These are phyloP conservation scores for Candida manassasensis DNA, from an alignment of 805 yeast genomes.

Conservation along the genomic window DNA sequence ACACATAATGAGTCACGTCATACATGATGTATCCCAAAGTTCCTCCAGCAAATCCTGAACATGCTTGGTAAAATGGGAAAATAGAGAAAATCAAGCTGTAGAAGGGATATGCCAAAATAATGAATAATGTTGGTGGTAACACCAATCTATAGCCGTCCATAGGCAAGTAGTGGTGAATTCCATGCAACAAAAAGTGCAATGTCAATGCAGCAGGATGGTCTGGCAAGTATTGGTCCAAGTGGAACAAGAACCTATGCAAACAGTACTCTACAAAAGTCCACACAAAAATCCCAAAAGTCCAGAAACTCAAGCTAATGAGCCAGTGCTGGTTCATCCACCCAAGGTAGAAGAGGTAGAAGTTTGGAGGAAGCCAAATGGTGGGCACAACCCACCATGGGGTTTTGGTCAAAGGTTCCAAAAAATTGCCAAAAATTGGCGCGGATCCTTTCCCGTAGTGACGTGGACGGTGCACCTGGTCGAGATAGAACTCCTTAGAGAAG, in stretches of 20 bases:
- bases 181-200: slow-evolving; percentile 86
- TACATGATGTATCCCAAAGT: slow-evolving; percentile 88
- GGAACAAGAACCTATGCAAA: slow-evolving; percentile 90
- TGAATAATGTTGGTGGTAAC: slow-evolving; percentile 89
- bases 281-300: slow-evolving; percentile 75
- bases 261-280: slow-evolving; percentile 93
- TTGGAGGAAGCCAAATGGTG: slow-evolving; percentile 77
- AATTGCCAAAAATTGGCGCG: slow-evolving; percentile 92
- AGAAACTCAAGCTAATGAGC: slow-evolving; percentile 49
- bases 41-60: slow-evolving; percentile 94
- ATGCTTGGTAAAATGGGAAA: slow-evolving; percentile 79
- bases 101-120: slow-evolving; percentile 72
- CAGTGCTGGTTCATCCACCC: slow-evolving; percentile 51
- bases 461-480: slow-evolving; percentile 96
- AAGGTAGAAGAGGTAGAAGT: slow-evolving; percentile 53
- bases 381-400: slow-evolving; percentile 98
- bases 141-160: slow-evolving; percentile 93
- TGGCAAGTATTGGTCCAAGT: slow-evolving; percentile 83
- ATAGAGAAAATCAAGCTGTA: slow-evolving; percentile 70
- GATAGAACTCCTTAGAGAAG: slow-evolving; percentile 82
- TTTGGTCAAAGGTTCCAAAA: slow-evolving; percentile 82
- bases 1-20: slow-evolving; percentile 89
- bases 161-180: slow-evolving; percentile 95
- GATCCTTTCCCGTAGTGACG: slow-evolving; percentile 97
- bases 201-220: slow-evolving; percentile 70